phyloP scores from a whole-genome alignment of 257 asterid species.

The Fraxinus anomala region DNA sequence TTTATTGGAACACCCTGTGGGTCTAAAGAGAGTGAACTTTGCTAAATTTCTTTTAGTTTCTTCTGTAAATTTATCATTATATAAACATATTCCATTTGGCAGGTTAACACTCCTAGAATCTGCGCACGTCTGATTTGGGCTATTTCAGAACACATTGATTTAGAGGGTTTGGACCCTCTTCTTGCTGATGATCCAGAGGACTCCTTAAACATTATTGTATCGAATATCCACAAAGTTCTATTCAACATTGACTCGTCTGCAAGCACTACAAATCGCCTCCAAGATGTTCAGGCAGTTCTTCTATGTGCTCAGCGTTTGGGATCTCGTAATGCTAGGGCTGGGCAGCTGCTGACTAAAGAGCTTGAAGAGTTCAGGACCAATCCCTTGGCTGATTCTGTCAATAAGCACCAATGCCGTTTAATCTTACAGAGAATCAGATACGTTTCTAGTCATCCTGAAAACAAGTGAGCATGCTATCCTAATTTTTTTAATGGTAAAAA shows the following conservation, averaged over 20 bases:
- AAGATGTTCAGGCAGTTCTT: constrained; percentile 91
- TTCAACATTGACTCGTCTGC: constrained; percentile 72
- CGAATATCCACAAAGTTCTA: constrained; percentile 71
- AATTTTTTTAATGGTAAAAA: not conserved
- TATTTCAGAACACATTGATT: constrained; percentile 79
- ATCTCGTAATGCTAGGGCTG: constrained; percentile 86
- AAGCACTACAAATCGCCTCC: constrained; percentile 71
- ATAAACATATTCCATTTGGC: constrained; percentile 37
- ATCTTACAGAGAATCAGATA: constrained; percentile 80
- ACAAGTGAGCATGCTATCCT: constrained; percentile 55
- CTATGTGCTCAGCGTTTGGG: constrained; percentile 82
- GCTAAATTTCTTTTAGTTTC: not conserved
- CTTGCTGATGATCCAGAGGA: constrained; percentile 92
- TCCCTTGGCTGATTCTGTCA: constrained; percentile 82
- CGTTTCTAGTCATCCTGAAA: constrained; percentile 65
- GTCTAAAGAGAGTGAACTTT: constrained; percentile 6
- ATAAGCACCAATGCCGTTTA: constrained; percentile 81
- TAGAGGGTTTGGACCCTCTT: constrained; percentile 88
- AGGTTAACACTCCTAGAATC: constrained; percentile 83
- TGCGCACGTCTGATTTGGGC: constrained; percentile 85
- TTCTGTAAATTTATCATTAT: constrained; percentile 10
- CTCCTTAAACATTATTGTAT: constrained; percentile 62
- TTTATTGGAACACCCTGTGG: constrained; percentile 5
- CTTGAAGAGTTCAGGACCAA: constrained; percentile 80
- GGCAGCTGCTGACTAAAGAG: constrained; percentile 72